A percentile compares a stretch with the other conserved stretches of the same genome.
Evolutionary conservation across 225 moss, liverwort and hornwort genomes (phyloP).

Genomic region (Antitrichia curtipendula): DNA sequence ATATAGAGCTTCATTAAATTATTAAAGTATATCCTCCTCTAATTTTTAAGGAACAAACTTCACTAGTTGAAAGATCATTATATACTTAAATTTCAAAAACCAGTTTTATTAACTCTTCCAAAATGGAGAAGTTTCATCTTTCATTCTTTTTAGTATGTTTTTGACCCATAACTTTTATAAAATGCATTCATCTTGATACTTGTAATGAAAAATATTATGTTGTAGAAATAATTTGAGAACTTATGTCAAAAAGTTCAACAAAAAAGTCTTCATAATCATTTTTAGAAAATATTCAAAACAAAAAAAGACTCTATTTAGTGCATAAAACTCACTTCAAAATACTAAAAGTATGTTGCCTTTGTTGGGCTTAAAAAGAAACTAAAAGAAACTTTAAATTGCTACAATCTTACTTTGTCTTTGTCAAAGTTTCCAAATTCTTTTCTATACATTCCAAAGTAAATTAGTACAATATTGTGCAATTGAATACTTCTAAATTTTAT

Average conservation of each 20-base stretch:
- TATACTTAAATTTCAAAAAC: not conserved
- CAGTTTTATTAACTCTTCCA: accelerated
- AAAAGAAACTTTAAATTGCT: not conserved
- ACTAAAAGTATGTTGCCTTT: not conserved
- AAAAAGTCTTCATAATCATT: not conserved
- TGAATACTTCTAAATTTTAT: not conserved
- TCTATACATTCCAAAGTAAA: not conserved
- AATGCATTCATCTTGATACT: not conserved
- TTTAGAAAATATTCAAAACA: not conserved
- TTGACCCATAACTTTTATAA: not conserved
- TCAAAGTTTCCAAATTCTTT: not conserved
- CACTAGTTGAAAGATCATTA: not conserved
- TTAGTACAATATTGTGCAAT: not conserved
- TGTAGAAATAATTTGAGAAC: not conserved
- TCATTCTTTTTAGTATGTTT: not conserved
- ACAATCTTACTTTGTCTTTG: not conserved
- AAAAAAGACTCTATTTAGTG: not conserved
- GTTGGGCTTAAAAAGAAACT: not conserved
- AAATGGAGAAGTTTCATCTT: not conserved
- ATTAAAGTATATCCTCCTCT: not conserved
- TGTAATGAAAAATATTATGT: not conserved
- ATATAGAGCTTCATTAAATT: not conserved
- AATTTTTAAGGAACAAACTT: not conserved
- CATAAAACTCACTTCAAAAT: too few species aligned
- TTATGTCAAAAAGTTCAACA: too few species aligned